Conservation (phyloP, 805 yeast genomes). For the Blastobotrys chiropterorum region DNA sequence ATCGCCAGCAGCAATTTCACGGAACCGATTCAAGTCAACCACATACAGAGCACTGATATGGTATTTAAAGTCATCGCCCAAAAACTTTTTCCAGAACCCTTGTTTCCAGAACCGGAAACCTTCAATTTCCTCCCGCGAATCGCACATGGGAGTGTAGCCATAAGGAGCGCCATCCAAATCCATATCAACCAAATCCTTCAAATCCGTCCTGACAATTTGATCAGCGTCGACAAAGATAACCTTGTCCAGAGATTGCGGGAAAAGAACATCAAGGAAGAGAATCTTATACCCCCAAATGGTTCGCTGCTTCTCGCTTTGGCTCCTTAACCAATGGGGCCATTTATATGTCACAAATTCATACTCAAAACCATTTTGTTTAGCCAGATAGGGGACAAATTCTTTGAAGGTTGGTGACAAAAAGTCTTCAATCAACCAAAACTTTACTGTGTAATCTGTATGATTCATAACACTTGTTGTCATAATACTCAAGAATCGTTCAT, state of each 20-base stretch:
- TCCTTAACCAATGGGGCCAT: constrained; percentile 89
- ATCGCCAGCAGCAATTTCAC: constrained; percentile 71
- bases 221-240: constrained; percentile 85
- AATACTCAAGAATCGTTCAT: constrained; percentile 67
- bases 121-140: constrained; percentile 70
- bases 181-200: constrained; percentile 58
- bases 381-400: constrained; percentile 50
- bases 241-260: constrained; percentile 69
- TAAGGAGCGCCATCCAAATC: constrained; percentile 80
- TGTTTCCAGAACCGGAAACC: constrained; percentile 88
- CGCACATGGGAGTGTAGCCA: constrained; percentile 84
- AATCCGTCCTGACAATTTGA: constrained; percentile 70
- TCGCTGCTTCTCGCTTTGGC: constrained; percentile 71
- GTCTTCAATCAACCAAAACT: constrained; percentile 83
- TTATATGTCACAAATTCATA: constrained; percentile 76
- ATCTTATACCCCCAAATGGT: constrained; percentile 86
- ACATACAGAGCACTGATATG: constrained; percentile 83
- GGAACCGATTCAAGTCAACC: constrained; percentile 64
- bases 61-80: constrained; percentile 50
- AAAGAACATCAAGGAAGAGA: constrained; percentile 76
- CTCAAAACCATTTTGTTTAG: constrained; percentile 54
- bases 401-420: constrained; percentile 69
- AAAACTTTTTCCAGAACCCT: constrained; percentile 76
- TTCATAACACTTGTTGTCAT: constrained; percentile 74
- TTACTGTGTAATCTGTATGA: constrained; percentile 58